phyloP scores from a whole-genome alignment of 2,329 filamentous ascomycete genomes.

The Colletotrichum sidae region DNA sequence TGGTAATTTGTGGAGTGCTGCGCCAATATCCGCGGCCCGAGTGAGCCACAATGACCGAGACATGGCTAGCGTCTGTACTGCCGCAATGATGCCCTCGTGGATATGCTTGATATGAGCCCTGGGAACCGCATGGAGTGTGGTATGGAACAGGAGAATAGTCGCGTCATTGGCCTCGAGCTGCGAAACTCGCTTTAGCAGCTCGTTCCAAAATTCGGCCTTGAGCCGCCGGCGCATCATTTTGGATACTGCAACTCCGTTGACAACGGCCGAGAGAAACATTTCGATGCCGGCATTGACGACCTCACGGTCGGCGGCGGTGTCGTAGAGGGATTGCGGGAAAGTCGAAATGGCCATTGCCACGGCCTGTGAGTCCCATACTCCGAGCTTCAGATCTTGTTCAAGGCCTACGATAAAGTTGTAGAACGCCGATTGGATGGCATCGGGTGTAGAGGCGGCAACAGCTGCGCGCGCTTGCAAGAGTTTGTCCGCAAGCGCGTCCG shows the following conservation, averaged over 20 bases:
- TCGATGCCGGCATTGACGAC: slow-evolving; percentile 9
- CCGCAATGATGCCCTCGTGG: slow-evolving; percentile 29
- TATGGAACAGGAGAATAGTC: slow-evolving; percentile 14
- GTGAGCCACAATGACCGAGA: slow-evolving; percentile 1
- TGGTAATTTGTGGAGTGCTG: slow-evolving; percentile 17
- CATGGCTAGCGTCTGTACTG: slow-evolving; percentile 28
- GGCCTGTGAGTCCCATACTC: slow-evolving; percentile 9
- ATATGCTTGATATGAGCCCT: slow-evolving; percentile 8
- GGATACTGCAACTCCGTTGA: slow-evolving; percentile 32
- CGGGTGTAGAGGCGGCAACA: slow-evolving; percentile 19
- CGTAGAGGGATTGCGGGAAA: slow-evolving; percentile 26
- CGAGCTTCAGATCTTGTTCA: slow-evolving; percentile 27
- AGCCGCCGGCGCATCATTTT: slow-evolving; percentile 24
- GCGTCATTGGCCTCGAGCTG: slow-evolving; percentile 9
- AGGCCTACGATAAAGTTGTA: slow-evolving; percentile 22
- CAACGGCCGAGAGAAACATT: slow-evolving; percentile 34
- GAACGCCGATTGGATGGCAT: slow-evolving; percentile 13
- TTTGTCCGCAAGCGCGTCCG: slow-evolving; percentile 2
- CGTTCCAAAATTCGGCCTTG: slow-evolving; percentile 19
- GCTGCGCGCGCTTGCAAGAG: slow-evolving; percentile 29
- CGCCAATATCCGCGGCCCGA: slow-evolving; percentile 34
- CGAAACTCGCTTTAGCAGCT: slow-evolving; percentile 19
- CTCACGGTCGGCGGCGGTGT: slow-evolving; percentile 5
- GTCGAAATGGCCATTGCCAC: slow-evolving; percentile 24
- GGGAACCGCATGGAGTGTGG: slow-evolving; percentile 24